These are phyloP conservation scores for Infundibulicybe gibba DNA, from an alignment of 768 basidiomycete genomes.

Conservation along the genomic window DNA sequence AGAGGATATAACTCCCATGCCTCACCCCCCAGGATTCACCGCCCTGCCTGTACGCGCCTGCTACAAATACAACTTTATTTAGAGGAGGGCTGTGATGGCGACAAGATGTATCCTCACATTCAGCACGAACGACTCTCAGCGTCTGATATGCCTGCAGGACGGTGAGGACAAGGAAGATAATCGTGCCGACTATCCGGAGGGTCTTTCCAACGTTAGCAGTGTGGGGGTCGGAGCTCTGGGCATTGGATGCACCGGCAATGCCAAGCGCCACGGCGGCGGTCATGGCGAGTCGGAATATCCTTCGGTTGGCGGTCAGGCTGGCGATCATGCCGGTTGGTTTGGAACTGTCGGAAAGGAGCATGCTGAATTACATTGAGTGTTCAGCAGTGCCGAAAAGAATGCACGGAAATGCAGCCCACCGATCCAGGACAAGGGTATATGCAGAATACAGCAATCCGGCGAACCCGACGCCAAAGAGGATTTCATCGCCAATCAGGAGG, in stretches of 20 bases:
- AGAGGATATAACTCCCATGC: slow-evolving; percentile 25
- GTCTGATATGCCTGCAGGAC: slow-evolving; percentile 28
- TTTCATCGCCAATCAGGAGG: slow-evolving; percentile 32
- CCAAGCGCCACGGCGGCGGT: slow-evolving; percentile 27
- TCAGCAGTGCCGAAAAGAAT: neutral
- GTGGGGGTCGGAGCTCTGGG: slow-evolving; percentile 9
- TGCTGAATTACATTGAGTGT: slow-evolving; percentile 6
- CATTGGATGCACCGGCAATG: slow-evolving; percentile 21
- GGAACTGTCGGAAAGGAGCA: slow-evolving; percentile 11
- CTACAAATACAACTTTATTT: neutral
- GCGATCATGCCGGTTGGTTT: slow-evolving; percentile 5
- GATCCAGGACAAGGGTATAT: slow-evolving; percentile 36
- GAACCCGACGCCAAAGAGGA: slow-evolving; percentile 39
- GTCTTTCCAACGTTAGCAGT: slow-evolving; percentile 8
- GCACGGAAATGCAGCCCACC: slow-evolving; percentile 20
- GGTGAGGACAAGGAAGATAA: slow-evolving; percentile 35
- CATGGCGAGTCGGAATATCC: slow-evolving; percentile 11
- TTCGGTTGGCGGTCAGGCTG: neutral
- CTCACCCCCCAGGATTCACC: slow-evolving; percentile 17
- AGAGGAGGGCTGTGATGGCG: neutral
- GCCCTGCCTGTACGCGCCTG: neutral
- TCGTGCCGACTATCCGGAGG: slow-evolving; percentile 27
- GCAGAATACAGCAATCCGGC: slow-evolving; percentile 39
- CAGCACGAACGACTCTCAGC: slow-evolving; percentile 12
- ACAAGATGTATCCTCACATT: slow-evolving; percentile 12